These are phyloP conservation scores for Lolium perenne DNA, from an alignment of 176 grass and related monocot species.

Conservation along the genomic window DNA sequence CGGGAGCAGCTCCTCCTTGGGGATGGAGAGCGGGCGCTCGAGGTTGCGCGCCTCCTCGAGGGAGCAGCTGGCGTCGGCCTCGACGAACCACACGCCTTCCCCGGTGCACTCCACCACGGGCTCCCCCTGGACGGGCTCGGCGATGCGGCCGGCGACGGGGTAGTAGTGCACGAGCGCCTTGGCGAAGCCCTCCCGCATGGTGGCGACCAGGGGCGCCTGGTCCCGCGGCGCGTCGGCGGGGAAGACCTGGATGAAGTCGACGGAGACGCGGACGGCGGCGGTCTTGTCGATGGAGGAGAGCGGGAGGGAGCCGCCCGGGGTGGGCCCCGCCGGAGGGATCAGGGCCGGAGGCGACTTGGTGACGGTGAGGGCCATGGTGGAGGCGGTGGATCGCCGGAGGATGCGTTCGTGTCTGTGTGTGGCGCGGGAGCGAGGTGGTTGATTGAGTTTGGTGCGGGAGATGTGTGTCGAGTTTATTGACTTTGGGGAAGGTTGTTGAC, in stretches of 20 bases:
- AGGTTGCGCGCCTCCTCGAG: conserved; percentile 15
- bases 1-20: conserved; percentile 27
- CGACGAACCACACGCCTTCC: conserved; percentile 22
- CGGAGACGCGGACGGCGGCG: conserved; percentile 26
- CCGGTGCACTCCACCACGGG: conserved; percentile 6
- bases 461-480: neutral
- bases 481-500: neutral
- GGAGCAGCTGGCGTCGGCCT: conserved; percentile 19
- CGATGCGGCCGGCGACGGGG: conserved; percentile 21
- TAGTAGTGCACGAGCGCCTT: conserved; percentile 27
- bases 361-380: conserved; percentile 15
- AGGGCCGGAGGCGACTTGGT: conserved; percentile 15
- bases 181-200: conserved; percentile 18
- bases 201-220: neutral
- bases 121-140: neutral
- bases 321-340: conserved; percentile 2
- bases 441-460: conserved; percentile 19
- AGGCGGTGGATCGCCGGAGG: neutral
- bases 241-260: conserved; percentile 36
- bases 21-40: conserved; percentile 22
- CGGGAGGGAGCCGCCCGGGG: conserved; percentile 20
- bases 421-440: neutral
- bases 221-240: neutral
- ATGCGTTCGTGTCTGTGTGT: neutral
- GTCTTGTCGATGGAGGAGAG: conserved; percentile 38